Percentiles rank a stretch among this genome's conserved stretches.
Evolutionary conservation across 495 filamentous ascomycete genomes (phyloP).

Genomic region (Pyrenopolyporus hunteri): DNA sequence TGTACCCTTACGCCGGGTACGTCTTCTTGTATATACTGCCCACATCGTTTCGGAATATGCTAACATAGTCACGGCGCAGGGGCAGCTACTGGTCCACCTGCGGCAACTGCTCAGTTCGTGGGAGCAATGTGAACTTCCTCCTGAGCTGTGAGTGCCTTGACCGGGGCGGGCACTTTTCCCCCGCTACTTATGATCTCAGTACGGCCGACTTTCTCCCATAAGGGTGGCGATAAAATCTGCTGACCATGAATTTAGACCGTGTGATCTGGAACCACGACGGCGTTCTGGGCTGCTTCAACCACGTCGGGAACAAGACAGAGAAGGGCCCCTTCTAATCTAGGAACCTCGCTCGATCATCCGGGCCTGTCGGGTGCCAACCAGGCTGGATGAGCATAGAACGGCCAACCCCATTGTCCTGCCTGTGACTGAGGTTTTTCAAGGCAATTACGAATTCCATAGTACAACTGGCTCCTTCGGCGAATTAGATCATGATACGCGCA

Average conservation of each 20-base stretch:
- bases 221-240: neutral
- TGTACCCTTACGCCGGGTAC: constrained; percentile 31
- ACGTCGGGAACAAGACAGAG: constrained; percentile 42
- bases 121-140: constrained; percentile 28
- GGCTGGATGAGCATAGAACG: too few relatives aligned
- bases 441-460: too few relatives aligned
- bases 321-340: constrained; percentile 35
- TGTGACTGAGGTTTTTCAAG: neutral
- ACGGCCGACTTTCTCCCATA: neutral
- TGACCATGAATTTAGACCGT: constrained; percentile 20
- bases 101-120: constrained; percentile 30
- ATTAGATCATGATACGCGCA: neutral
- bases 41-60: neutral
- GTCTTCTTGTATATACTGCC: neutral
- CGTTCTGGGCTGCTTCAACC: constrained; percentile 38
- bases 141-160: constrained; percentile 38
- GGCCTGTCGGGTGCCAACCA: too few relatives aligned
- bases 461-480: neutral
- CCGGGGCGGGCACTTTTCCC: neutral
- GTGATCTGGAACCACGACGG: constrained; percentile 42
- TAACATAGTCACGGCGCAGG: constrained; percentile 15
- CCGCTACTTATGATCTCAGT: constrained; percentile 42
- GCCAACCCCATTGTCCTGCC: too few relatives aligned
- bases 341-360: neutral
- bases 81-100: constrained; percentile 42